Evolutionary conservation across 179 eudicot species (phyloP), one percentile per base, ranked within the genome.

Genomic region (Spinacia oleracea): DNA sequence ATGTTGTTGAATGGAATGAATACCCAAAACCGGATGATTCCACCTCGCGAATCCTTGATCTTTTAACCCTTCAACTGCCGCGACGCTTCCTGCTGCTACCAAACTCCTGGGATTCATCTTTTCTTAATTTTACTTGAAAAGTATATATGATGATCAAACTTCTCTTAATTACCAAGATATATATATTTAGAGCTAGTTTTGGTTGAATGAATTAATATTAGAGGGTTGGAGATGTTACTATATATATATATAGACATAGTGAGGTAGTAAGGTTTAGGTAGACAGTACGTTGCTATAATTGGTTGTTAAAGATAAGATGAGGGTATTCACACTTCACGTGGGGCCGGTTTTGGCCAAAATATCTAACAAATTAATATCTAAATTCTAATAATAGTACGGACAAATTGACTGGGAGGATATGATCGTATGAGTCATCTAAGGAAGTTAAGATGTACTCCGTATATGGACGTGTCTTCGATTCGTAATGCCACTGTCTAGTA

Each of bases 41-140:
- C 83, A 81, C 21, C 77, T 70, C 10, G 77, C 56, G 51, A 46
- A 50, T 5, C 83, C 76, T 23, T 81, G 77, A 20, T 81, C 83
- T 81, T 76, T 81, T 18, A 70, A 20, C 0, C 34, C 66, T 38
- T 81, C 83, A 14, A 76, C 65, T 70, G 72, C 35, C 51, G 77
- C 65, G 56, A 81, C 76, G 32, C 58, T 70, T 70, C 56, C 51
- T 70, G 73, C 73, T 46, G 34, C 58, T 1, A 42, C 38, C 51
- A 34, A 70, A 0, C 35, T 15, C 46, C 34, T 70, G 25, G 73
- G 12, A 18, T 46, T 46, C 56, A 45, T 45, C 12, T 45, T 70
- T 27, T 45, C n/a, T n/a, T n/a, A n/a, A n/a, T n/a, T 2, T 4
- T 27, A 27, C 35, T 62, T 5, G 20, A 62, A 62, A 62, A 6